Evolutionary conservation across 2,329 filamentous ascomycete species (phyloP), one percentile per base, ranked within the genome.

Genomic region (Colletotrichum tropicicola): DNA sequence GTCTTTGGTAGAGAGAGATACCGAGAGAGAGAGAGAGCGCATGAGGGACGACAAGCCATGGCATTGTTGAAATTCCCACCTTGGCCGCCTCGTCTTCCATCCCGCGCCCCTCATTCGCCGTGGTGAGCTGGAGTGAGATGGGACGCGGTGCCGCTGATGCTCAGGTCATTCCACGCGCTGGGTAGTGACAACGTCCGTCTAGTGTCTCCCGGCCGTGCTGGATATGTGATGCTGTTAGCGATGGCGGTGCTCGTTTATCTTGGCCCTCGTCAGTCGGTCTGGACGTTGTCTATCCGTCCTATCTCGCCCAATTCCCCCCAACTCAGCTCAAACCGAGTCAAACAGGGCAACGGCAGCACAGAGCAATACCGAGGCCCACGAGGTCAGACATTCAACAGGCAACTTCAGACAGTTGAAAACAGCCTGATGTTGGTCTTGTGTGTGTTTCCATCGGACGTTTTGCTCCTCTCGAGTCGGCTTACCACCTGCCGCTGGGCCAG

Each of bases 91-190:
- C 37, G n/a, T 27, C 44, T 25, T 21, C n/a, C 43, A 27, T 56
- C 53, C 15, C 13, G 51, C 21, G 19, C 17, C 27, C 35, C 53
- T 17, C 30, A 21, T 47, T 25, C 43, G 28, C 49, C 41, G 44
- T 62, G 57, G 62, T 39, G 62, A 48, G 62, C 62, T 51, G 57
- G 45, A 39, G 21, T 44, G 44, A 61, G 35, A 56, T 62, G 37
- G 21, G 19, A 41, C 32, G 41, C n/a, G 23, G 61, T 65, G 61
- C 61, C 56, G 61, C 56, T 60, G 61, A 65, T 65, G 62, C 51
- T 55, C 35, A 55, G 57, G 30, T 35, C 62, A 65, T 65, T 65
- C 57, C 57, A 51, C 13, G 41, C 44, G 27, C 41, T 19, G 17
- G 21, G n/a, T 32, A 27, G 49, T 35, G 48, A 44, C 43, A 61